Base-by-base conservation (phyloP, 169 alveolate species). In the Plasmodium falciparum region DNA sequence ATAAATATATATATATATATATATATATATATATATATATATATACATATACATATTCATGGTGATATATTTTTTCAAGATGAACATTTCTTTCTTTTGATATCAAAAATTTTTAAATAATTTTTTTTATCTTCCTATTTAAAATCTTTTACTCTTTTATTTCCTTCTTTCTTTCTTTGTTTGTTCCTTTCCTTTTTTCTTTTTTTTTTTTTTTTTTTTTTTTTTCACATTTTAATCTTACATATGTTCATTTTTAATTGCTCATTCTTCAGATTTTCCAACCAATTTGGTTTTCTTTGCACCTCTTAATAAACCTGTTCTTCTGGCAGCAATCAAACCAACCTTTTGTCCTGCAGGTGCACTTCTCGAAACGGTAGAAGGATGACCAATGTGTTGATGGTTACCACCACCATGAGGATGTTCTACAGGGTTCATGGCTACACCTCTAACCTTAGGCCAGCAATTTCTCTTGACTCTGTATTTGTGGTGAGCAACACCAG, bases 381-480 rank as follows among this genome's bases (percentile, higher is more conserved):
- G 99, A 88, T 98, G 99, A 86, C 99, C 99, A 73, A 99, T 98
- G 95, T 99, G 99, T 96, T 98, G 99, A 72, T 95, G 97, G 96
- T 98, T 98, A 96, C 99, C 99, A 94, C 99, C 99, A 89, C 99
- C 99, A 95, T 98, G 99, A 22, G 99, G 99, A 94, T 99, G 99
- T 91, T 99, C 99, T 52, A 98, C 99, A 61, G 99, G 99, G 99
- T 99, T 99, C 99, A 99, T 99, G 63, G 99, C 99, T 39, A 98
- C 99, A 97, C 99, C 99, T 93, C 99, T 97, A 90, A 98, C 99
- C 93, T 95, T 98, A 43, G 99, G 99, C 99, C 99, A 99, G 98
- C 99, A 96, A 95, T 98, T 98, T 90, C 99, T 95, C 97, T 98
- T 98, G 65, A 98, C 99, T 95, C 97, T 97, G 96, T 97, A 98